Conservation (phyloP, 441 rosid species). For the Gossypium schwendimanii region DNA sequence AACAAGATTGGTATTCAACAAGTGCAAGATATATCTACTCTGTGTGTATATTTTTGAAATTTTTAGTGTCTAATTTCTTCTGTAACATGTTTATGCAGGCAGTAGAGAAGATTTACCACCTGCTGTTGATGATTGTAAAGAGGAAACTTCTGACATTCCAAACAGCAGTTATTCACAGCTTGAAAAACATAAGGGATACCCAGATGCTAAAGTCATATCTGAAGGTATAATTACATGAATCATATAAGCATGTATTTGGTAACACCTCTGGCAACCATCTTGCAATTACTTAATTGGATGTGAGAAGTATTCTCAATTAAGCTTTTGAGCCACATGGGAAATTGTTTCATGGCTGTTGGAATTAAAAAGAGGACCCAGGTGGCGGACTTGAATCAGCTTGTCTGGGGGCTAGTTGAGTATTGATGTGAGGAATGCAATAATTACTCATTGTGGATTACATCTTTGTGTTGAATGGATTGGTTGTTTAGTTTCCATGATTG, state of each 20-base stretch:
- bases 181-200: slow-evolving; percentile 29
- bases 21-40: slow-evolving; percentile 9
- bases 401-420: slow-evolving; percentile 1
- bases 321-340: not conserved
- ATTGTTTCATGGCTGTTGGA: not conserved
- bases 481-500: not conserved
- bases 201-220: slow-evolving; percentile 25
- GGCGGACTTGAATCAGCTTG: not conserved
- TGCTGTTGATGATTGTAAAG: slow-evolving; percentile 45
- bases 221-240: slow-evolving; percentile 40
- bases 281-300: not conserved
- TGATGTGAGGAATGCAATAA: not conserved
- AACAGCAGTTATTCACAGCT: slow-evolving; percentile 31
- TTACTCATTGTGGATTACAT: not conserved
- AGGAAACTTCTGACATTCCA: slow-evolving; percentile 36
- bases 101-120: slow-evolving; percentile 55
- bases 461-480: not conserved
- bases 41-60: slow-evolving; percentile 8
- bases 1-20: slow-evolving; percentile 53
- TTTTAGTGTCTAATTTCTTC: slow-evolving; percentile 10
- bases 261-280: not conserved
- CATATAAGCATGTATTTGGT: slow-evolving; percentile 9
- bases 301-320: not conserved
- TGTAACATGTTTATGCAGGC: slow-evolving; percentile 45
- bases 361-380: slow-evolving; percentile 14